A percentile compares a stretch with the other conserved stretches of the same genome.
Conservation (phyloP, 805 yeast species). For the Wickerhamomyces xylosicus region DNA sequence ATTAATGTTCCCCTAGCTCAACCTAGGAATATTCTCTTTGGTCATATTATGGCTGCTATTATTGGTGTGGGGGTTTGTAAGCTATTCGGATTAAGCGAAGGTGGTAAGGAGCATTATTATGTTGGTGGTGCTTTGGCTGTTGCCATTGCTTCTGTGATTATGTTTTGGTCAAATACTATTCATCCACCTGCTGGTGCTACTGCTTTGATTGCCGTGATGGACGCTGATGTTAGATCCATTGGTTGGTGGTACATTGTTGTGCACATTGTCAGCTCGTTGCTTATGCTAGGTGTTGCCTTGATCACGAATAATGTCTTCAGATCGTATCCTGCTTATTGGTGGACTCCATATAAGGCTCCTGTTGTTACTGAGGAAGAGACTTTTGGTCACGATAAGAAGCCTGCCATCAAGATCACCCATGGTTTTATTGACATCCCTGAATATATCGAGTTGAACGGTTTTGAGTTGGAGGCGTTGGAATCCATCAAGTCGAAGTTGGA, state of each 20-base stretch:
- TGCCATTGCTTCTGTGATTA: constrained; percentile 39
- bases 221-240: constrained; percentile 32
- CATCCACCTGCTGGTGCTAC: constrained; percentile 73
- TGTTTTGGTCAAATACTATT: constrained; percentile 43
- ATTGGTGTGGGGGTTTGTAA: constrained; percentile 46
- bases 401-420: neutral
- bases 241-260: constrained; percentile 61
- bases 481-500: neutral
- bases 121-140: constrained; percentile 49
- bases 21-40: constrained; percentile 48
- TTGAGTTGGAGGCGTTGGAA: constrained; percentile 4
- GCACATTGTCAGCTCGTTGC: constrained; percentile 37
- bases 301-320: constrained; percentile 44
- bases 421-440: constrained; percentile 2
- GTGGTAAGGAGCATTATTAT: constrained; percentile 40
- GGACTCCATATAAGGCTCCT: constrained; percentile 25
- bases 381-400: neutral
- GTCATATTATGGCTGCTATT: constrained; percentile 43
- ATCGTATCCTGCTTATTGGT: constrained; percentile 51
- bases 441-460: neutral
- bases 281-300: constrained; percentile 40
- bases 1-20: constrained; percentile 51
- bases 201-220: constrained; percentile 46
- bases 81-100: constrained; percentile 34
- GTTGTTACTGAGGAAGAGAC: constrained; percentile 4